Conservation (phyloP, 306 rosid species). For the Malus fusca region DNA sequence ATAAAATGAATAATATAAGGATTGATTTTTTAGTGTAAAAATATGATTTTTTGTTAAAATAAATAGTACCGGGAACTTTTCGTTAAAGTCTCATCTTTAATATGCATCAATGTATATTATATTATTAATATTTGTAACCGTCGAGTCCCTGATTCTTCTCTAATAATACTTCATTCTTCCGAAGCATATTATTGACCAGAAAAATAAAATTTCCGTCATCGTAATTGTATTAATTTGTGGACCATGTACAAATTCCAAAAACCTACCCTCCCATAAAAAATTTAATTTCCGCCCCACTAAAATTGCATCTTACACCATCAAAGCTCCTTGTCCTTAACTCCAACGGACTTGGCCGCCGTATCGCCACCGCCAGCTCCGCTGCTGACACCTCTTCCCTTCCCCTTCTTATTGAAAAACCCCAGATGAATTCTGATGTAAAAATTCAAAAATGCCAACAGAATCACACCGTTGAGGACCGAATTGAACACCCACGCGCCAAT, state of each 20-base stretch:
- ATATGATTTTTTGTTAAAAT: too few species aligned
- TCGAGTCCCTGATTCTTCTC: too few species aligned
- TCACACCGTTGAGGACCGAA: constrained; percentile 49
- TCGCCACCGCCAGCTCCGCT: background rate
- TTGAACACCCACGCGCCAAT: constrained; percentile 80
- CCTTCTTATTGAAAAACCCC: background rate
- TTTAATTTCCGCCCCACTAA: background rate
- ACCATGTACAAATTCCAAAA: background rate
- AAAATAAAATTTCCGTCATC: background rate
- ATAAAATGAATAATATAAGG: too few species aligned
- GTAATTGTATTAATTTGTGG: background rate
- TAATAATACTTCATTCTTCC: too few species aligned
- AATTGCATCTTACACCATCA: background rate
- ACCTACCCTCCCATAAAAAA: background rate
- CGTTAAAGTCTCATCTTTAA: too few species aligned
- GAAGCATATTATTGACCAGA: too few species aligned
- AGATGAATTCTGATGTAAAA: constrained; percentile 47
- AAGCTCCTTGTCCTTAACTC: background rate
- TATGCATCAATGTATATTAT: too few species aligned
- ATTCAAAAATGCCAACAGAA: constrained; percentile 49
- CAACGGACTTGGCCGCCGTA: background rate
- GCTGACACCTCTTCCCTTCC: background rate
- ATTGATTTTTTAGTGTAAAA: too few species aligned
- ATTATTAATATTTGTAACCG: too few species aligned
- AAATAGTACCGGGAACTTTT: too few species aligned